Evolutionary conservation across 768 basidiomycete genomes (phyloP).

Genomic region (Udeniomyces megalosporus): DNA sequence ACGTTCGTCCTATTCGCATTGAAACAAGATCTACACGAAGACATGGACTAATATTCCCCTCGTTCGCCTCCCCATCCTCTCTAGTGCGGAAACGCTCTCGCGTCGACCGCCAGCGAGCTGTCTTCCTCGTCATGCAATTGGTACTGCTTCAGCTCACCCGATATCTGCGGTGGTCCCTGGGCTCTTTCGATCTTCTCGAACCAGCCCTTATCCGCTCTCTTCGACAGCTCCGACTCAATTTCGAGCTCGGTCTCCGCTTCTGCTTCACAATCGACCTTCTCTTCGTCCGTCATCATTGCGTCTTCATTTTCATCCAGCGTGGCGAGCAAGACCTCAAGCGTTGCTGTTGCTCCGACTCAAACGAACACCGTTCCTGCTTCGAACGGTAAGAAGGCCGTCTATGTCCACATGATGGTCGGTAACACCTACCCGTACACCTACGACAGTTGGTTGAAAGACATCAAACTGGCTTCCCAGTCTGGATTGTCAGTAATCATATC

Average conservation of each 20-base stretch:
- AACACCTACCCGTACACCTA: slow-evolving; percentile 52
- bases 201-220: not conserved
- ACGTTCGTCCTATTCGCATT: not conserved
- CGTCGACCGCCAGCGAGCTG: not conserved
- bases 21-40: not conserved
- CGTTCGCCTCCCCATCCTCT: not conserved
- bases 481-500: slow-evolving; percentile 38
- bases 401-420: slow-evolving; percentile 36
- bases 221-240: not conserved
- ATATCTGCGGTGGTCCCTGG: slow-evolving; percentile 11
- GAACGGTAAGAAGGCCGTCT: slow-evolving; percentile 27
- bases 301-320: not conserved
- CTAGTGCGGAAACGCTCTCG: slow-evolving; percentile 10
- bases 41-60: not conserved
- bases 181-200: slow-evolving; percentile 11
- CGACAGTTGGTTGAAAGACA: slow-evolving; percentile 34
- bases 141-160: slow-evolving; percentile 3
- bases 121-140: slow-evolving; percentile 1
- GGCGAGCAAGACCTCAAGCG: slow-evolving; percentile 6
- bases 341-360: slow-evolving; percentile 1
- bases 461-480: slow-evolving; percentile 40
- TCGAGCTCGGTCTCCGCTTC: not conserved
- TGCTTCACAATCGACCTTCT: not conserved
- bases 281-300: not conserved
- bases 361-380: not conserved